Conservation (phyloP, 1,284 basidiomycete species). For the Laetiporus sulphureus region DNA sequence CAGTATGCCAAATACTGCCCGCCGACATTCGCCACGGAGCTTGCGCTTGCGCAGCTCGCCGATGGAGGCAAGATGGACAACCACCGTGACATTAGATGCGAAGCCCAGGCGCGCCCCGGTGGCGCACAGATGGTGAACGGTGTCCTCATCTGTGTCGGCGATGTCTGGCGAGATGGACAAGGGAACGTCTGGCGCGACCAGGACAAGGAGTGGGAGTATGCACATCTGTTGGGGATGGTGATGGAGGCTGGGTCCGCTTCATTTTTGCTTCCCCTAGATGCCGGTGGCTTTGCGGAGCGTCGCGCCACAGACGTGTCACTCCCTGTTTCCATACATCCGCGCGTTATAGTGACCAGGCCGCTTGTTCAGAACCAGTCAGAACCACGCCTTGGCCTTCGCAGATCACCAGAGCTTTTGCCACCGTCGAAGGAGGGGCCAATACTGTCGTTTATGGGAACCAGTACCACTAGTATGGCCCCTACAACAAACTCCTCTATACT, state of each 20-base stretch:
- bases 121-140: constrained; percentile 24
- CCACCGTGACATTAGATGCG: constrained; percentile 50
- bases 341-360: no score
- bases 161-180: constrained; percentile 47
- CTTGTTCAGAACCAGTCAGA: no score
- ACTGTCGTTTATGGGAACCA: neutral
- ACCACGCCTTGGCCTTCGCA: constrained; percentile 44
- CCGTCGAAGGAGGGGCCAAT: neutral
- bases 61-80: constrained; percentile 46
- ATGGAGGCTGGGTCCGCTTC: constrained; percentile 25
- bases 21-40: constrained; percentile 20
- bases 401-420: constrained; percentile 29
- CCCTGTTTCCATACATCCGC: no score
- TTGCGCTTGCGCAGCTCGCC: constrained; percentile 17
- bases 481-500: neutral
- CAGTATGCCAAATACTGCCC: constrained; percentile 26
- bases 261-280: constrained; percentile 14
- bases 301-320: constrained; percentile 39
- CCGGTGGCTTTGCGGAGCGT: constrained; percentile 22
- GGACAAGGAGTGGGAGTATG: constrained; percentile 63
- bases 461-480: neutral
- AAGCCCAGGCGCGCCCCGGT: constrained; percentile 40
- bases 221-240: constrained; percentile 40
- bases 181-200: constrained; percentile 66
- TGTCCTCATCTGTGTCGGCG: constrained; percentile 33